Evolutionary conservation across 768 basidiomycete species (phyloP).

Genomic region (Lentinula boryana): DNA sequence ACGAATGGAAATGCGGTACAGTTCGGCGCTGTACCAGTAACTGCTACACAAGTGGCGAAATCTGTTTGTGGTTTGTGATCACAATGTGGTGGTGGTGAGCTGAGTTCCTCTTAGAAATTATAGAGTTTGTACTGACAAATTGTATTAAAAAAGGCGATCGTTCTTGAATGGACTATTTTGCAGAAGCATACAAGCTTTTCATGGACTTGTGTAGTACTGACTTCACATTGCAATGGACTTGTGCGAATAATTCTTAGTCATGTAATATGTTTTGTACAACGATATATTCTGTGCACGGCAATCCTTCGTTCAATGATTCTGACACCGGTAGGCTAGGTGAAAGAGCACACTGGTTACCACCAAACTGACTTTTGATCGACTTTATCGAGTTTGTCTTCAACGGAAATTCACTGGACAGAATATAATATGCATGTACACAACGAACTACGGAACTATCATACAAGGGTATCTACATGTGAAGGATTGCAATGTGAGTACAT

Average conservation of each 20-base stretch:
- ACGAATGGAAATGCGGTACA: slow-evolving; percentile 12
- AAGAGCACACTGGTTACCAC: too few relatives aligned
- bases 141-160: too few relatives aligned
- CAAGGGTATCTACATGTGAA: neutral
- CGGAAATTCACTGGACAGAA: too few relatives aligned
- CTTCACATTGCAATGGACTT: too few relatives aligned
- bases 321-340: too few relatives aligned
- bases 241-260: too few relatives aligned
- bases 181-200: neutral
- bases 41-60: slow-evolving; percentile 1
- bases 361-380: too few relatives aligned
- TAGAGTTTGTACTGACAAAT: neutral
- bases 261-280: too few relatives aligned
- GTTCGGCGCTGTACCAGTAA: slow-evolving; percentile 11
- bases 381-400: too few relatives aligned
- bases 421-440: neutral
- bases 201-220: neutral
- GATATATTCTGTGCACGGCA: too few relatives aligned
- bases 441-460: neutral
- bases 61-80: slow-evolving; percentile 6
- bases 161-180: neutral
- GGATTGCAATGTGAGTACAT: neutral
- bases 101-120: neutral
- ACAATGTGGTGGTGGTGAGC: neutral
- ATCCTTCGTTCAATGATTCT: too few relatives aligned